Conservation (phyloP, 345 rosid species). For the Salix purpurea region DNA sequence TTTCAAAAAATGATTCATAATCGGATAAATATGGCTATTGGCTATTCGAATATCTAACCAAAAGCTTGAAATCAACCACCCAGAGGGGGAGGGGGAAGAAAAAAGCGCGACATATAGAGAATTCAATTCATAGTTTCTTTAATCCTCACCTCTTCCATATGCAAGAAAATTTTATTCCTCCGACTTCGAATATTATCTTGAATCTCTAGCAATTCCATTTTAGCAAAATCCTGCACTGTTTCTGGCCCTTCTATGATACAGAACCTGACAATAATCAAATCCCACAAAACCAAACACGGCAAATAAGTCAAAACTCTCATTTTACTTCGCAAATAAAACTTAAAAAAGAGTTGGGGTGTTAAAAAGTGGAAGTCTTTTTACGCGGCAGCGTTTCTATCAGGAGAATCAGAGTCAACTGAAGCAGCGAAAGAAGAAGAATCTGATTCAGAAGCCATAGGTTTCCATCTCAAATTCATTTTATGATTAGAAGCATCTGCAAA, state of each 20-base stretch:
- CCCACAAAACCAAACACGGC: neutral
- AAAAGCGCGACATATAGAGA: neutral
- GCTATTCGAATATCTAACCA: too few species aligned
- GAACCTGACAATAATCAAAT: slow-evolving; percentile 45
- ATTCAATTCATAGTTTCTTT: neutral
- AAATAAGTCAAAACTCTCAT: too few species aligned
- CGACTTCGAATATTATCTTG: slow-evolving; percentile 90
- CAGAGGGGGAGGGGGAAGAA: neutral
- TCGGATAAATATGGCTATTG: too few species aligned
- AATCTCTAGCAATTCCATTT: slow-evolving; percentile 88
- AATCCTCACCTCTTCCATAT: slow-evolving; percentile 84
- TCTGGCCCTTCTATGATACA: slow-evolving; percentile 99
- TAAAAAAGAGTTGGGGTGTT: neutral
- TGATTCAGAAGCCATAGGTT: slow-evolving; percentile 46
- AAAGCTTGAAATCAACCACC: too few species aligned
- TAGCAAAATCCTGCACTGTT: slow-evolving; percentile 83
- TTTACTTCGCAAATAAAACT: neutral
- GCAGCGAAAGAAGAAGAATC: slow-evolving; percentile 47
- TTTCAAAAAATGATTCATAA: too few species aligned
- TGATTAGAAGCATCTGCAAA: slow-evolving; percentile 12
- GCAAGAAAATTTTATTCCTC: slow-evolving; percentile 89
- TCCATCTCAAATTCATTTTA: slow-evolving; percentile 42
- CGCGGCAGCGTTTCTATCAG: slow-evolving; percentile 55
- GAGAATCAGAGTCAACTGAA: slow-evolving; percentile 51
- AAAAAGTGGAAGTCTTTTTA: slow-evolving; percentile 7